Conservation (phyloP, 768 basidiomycete genomes). For the Floccularia luteovirens region DNA sequence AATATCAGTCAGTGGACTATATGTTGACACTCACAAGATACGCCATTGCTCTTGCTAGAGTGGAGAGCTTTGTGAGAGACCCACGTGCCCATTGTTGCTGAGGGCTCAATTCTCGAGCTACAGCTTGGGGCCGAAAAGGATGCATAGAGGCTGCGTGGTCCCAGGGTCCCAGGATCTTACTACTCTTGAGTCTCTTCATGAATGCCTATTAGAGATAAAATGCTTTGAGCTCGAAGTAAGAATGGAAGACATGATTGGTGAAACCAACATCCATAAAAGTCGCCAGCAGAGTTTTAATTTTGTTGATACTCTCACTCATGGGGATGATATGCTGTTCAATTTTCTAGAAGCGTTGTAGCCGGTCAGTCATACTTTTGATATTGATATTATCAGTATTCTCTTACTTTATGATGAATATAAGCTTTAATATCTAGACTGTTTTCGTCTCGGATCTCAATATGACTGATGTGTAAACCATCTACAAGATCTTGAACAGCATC, state of each 20-base stretch:
- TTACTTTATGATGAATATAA: slow-evolving; percentile 85
- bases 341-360: slow-evolving; percentile 32
- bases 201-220: slow-evolving; percentile 15
- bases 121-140: slow-evolving; percentile 48
- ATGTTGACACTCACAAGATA: slow-evolving; percentile 58
- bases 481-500: slow-evolving; percentile 87
- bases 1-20: neutral
- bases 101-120: slow-evolving; percentile 26
- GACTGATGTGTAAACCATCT: slow-evolving; percentile 91
- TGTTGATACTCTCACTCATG: slow-evolving; percentile 60
- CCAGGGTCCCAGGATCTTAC: slow-evolving; percentile 33
- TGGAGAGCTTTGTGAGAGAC: slow-evolving; percentile 41
- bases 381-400: neutral
- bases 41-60: slow-evolving; percentile 75
- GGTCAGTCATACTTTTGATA: slow-evolving; percentile 1
- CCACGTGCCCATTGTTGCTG: slow-evolving; percentile 42
- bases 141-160: slow-evolving; percentile 61
- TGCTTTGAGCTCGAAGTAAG: slow-evolving; percentile 2
- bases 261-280: slow-evolving; percentile 66
- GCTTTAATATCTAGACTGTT: slow-evolving; percentile 77
- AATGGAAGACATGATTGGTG: neutral
- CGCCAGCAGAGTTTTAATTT: slow-evolving; percentile 59
- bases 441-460: slow-evolving; percentile 92
- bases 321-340: slow-evolving; percentile 73
- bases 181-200: slow-evolving; percentile 25